A percentile compares a stretch with the other conserved stretches of the same genome.
Conservation (phyloP, 1,284 basidiomycete genomes). For the Mycosarcoma mackinlayi region DNA sequence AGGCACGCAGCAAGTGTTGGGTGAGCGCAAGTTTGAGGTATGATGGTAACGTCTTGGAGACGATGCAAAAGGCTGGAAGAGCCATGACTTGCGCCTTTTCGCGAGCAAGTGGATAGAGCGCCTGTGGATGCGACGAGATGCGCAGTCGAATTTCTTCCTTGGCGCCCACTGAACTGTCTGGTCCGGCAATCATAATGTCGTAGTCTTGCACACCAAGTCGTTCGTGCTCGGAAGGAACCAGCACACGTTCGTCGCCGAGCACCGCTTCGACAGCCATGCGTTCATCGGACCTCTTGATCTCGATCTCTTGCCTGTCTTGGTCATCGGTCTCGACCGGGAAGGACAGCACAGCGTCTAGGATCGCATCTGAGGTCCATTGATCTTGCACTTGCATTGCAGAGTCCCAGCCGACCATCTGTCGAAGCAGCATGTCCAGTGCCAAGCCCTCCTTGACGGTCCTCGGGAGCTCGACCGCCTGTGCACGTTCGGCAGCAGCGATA, state of each 20-base stretch:
- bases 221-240: slow-evolving; percentile 52
- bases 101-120: slow-evolving; percentile 67
- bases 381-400: slow-evolving; percentile 4
- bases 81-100: slow-evolving; percentile 53
- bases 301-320: slow-evolving; percentile 58
- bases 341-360: slow-evolving; percentile 20
- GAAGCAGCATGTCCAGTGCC: slow-evolving; percentile 51
- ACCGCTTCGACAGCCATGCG: slow-evolving; percentile 75
- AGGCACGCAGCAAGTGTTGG: slow-evolving; percentile 69
- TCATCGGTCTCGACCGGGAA: slow-evolving; percentile 11
- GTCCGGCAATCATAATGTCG: slow-evolving; percentile 63
- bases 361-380: slow-evolving; percentile 32
- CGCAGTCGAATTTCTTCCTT: slow-evolving; percentile 75
- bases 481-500: slow-evolving; percentile 17
- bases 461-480: slow-evolving; percentile 9
- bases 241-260: slow-evolving; percentile 68
- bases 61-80: slow-evolving; percentile 80
- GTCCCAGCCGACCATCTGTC: slow-evolving; percentile 40
- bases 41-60: slow-evolving; percentile 78
- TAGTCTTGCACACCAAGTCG: slow-evolving; percentile 65
- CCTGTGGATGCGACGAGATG: slow-evolving; percentile 74
- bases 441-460: slow-evolving; percentile 36
- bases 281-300: slow-evolving; percentile 75
- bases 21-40: slow-evolving; percentile 88
- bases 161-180: slow-evolving; percentile 32